These are phyloP conservation scores for Pyrus hybrid DNA, from an alignment of 331 rosid species.

Conservation along the genomic window DNA sequence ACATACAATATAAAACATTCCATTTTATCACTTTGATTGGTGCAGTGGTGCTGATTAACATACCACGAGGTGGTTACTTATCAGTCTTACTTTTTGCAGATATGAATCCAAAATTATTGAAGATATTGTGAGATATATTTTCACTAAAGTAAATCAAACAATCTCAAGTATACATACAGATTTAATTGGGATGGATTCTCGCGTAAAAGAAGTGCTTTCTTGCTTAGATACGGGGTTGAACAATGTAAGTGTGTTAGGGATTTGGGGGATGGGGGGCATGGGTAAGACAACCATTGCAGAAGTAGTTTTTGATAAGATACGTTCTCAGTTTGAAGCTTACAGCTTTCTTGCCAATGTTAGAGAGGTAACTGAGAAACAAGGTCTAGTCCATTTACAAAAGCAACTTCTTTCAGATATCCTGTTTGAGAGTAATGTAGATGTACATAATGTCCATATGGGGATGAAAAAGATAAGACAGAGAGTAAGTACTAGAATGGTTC, in stretches of 20 bases:
- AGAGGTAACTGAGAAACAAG: background rate
- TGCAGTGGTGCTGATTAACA: too few relatives aligned
- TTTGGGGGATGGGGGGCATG: constrained; percentile 24
- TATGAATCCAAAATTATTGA: too few relatives aligned
- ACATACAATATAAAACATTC: too few relatives aligned
- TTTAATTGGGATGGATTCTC: constrained; percentile 1
- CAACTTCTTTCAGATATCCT: background rate
- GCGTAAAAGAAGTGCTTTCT: background rate
- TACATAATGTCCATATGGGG: background rate
- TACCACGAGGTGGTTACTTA: too few relatives aligned
- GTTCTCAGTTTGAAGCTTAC: background rate
- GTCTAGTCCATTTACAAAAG: constrained; percentile 2
- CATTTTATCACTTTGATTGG: too few relatives aligned
- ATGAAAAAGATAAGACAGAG: background rate
- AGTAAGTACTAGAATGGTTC: background rate
- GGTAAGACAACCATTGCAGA: constrained; percentile 13
- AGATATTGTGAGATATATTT: too few relatives aligned
- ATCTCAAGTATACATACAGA: background rate
- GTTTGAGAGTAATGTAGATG: background rate
- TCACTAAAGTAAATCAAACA: background rate
- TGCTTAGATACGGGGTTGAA: background rate
- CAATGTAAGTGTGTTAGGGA: constrained; percentile 3
- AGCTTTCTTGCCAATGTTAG: constrained; percentile 6
- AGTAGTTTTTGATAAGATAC: constrained; percentile 3
- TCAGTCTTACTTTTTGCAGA: too few relatives aligned